Evolutionary conservation across 352 stramenopile species (phyloP), one percentile per base, ranked within the genome.

Genomic region (Phytophthora sansomeana): DNA sequence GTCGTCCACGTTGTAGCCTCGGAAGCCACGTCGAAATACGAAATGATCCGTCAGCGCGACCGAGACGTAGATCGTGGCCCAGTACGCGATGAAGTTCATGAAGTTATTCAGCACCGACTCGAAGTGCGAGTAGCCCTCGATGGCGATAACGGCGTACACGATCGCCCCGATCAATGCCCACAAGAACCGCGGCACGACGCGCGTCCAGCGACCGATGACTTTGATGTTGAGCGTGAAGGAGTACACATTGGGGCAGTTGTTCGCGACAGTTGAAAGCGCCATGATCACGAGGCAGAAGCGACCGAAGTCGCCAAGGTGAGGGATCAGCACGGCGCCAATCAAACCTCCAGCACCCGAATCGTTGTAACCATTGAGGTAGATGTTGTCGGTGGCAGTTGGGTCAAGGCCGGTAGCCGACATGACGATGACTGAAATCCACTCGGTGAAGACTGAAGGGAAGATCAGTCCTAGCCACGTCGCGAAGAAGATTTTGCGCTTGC

Each of bases 31-130:
- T 29, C 67, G 67, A 50, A 82, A 82, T 11, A 75, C 52, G 8
- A 82, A 72, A 49, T 82, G 74, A 0, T 80, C 71, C 6, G 60
- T 75, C 17, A 82, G 29, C 10, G 55, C 62, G 4, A 82, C 47
- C 0, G 62, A 70, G 7, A 66, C 39, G 58, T 82, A 82, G 46
- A 78, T 69, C 2, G 74, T 75, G 16, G 68, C 51, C 74, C 74
- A 82, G 52, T 82, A 82, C 46, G 61, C 67, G 64, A 82, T 82
- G 67, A 82, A 69, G 70, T 82, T 82, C 74, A 82, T 82, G 42
- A 82, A 82, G 50, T 82, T 82, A 52, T 78, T 74, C 42, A 82
- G 67, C 39, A 82, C 74, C 7, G 54, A 41, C 58, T 77, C 67
- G 19, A 82, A 80, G 52, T 82, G 64, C 10, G 65, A 58, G 56